A percentile compares a stretch with the other conserved stretches of the same genome.
Evolutionary conservation across 495 filamentous ascomycete genomes (phyloP).

Genomic region (Letharia lupina): DNA sequence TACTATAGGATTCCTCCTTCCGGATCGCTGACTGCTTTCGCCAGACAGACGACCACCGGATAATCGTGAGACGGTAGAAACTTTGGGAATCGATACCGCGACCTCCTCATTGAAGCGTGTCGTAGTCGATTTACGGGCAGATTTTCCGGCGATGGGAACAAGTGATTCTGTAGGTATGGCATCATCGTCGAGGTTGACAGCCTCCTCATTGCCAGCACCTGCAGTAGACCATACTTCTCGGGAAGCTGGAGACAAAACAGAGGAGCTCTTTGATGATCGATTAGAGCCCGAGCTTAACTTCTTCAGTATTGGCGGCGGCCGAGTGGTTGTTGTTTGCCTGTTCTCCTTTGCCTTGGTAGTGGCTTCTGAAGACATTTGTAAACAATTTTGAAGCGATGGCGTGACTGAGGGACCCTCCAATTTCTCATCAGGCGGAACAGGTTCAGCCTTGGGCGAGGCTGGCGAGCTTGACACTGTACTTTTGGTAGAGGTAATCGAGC

Average conservation of each 20-base stretch:
- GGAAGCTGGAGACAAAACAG: background rate
- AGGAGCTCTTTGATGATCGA: background rate
- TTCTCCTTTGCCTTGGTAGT: constrained; percentile 8
- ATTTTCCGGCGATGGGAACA: background rate
- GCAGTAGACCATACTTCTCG: background rate
- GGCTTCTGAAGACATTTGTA: background rate
- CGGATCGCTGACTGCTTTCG: constrained; percentile 21
- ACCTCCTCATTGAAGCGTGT: constrained; percentile 24
- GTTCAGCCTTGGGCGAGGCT: background rate
- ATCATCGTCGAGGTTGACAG: constrained; percentile 10
- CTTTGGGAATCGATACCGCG: constrained; percentile 20
- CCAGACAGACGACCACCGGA: constrained; percentile 12
- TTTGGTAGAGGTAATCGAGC: background rate
- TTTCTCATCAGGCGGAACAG: background rate
- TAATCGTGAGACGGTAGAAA: background rate
- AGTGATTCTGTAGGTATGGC: constrained; percentile 3
- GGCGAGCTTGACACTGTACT: constrained; percentile 1
- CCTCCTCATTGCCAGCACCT: constrained; percentile 2
- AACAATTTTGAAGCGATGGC: constrained; percentile 17
- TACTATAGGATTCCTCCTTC: constrained; percentile 31
- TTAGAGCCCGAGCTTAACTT: constrained; percentile 16
- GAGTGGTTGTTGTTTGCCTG: constrained; percentile 9
- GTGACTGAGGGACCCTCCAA: constrained; percentile 12
- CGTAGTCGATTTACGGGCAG: constrained; percentile 10
- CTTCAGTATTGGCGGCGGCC: constrained; percentile 25